phyloP scores from a whole-genome alignment of 768 basidiomycete genomes.

The Leccinum imitatum region DNA sequence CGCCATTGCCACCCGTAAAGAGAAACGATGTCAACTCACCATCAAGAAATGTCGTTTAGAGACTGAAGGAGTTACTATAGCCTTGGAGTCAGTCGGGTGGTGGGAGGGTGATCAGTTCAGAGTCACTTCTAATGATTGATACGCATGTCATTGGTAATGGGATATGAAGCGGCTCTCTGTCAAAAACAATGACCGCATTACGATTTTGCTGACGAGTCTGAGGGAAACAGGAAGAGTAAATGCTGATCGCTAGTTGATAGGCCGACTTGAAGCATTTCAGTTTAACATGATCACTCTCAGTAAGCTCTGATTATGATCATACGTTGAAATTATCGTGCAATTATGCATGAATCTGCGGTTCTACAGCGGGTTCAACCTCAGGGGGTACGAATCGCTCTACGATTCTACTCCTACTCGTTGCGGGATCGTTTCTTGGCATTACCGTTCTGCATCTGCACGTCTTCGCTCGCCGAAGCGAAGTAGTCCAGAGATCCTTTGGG shows the following conservation, averaged over 20 bases:
- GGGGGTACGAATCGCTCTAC: background rate
- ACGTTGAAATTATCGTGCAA: background rate
- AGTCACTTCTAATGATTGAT: background rate
- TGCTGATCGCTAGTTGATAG: background rate
- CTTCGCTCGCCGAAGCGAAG: slow-evolving; percentile 43
- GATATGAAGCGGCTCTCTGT: background rate
- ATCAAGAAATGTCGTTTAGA: background rate
- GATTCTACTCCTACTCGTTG: slow-evolving; percentile 37
- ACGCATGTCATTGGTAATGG: too few relatives aligned
- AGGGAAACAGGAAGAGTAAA: background rate
- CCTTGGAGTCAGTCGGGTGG: background rate
- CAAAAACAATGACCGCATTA: background rate
- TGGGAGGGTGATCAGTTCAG: background rate
- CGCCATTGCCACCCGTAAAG: background rate
- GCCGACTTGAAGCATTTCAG: background rate
- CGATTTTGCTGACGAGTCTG: background rate
- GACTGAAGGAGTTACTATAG: background rate
- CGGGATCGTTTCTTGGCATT: slow-evolving; percentile 59
- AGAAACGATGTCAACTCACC: background rate
- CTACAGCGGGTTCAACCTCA: background rate
- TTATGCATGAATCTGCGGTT: background rate
- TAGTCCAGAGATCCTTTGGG: slow-evolving; percentile 73
- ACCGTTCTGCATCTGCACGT: slow-evolving; percentile 37
- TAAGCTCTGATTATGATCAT: background rate
- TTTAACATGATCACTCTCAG: background rate